Evolutionary conservation across 2,329 filamentous ascomycete genomes (phyloP).

Genomic region (Ophiostoma piceae): DNA sequence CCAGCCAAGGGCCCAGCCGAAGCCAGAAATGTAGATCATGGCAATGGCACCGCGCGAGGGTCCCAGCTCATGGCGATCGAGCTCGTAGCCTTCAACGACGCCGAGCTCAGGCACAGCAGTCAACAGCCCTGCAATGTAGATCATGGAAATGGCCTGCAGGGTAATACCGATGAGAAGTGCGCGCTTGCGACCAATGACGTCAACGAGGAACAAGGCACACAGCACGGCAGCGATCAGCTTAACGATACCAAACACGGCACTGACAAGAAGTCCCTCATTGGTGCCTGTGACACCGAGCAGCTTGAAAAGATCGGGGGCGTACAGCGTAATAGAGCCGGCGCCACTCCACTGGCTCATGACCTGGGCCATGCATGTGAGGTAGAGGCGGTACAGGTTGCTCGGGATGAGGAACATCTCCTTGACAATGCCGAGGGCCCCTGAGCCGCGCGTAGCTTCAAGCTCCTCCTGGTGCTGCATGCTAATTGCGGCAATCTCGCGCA

Average conservation of each 20-base stretch:
- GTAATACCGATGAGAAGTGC: not conserved
- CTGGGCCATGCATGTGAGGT: not conserved
- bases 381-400: not conserved
- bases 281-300: not conserved
- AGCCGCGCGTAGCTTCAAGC: not conserved
- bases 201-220: not conserved
- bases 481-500: not conserved
- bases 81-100: not conserved
- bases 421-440: not conserved
- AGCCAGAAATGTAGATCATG: not conserved
- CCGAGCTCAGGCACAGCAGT: not conserved
- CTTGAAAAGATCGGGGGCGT: not conserved
- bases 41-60: not conserved
- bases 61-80: not conserved
- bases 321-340: not conserved
- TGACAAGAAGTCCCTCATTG: not conserved
- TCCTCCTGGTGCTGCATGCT: not conserved
- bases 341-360: constrained; percentile 6
- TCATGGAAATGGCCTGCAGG: not conserved
- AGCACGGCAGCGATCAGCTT: not conserved
- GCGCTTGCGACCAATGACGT: constrained; percentile 3
- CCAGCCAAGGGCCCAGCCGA: constrained; percentile 1
- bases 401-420: not conserved
- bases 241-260: not conserved
- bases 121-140: not conserved